Evolutionary conservation across 208 protist genomes (phyloP).

Genomic region (Acanthamoeba culbertsoni): DNA sequence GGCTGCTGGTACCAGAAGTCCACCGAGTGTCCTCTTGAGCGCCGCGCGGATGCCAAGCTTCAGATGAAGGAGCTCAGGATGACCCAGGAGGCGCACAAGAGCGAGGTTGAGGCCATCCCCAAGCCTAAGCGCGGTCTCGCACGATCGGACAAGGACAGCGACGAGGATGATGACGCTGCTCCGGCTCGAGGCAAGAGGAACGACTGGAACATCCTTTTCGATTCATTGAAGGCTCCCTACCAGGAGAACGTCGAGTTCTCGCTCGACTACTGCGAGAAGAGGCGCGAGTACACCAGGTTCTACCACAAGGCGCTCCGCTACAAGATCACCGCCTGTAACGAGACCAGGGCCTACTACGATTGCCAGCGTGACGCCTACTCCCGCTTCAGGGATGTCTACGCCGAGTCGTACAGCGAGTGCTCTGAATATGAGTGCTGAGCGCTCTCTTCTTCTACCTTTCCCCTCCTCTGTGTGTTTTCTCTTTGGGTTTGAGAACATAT

Average conservation of each 20-base stretch:
- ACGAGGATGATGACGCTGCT: background rate
- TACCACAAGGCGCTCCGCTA: slow-evolving; percentile 22
- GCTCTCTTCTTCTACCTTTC: background rate
- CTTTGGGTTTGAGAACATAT: too few relatives aligned
- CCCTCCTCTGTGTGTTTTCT: background rate
- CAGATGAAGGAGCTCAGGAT: background rate
- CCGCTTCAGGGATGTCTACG: background rate
- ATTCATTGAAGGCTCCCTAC: background rate
- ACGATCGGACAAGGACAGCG: background rate
- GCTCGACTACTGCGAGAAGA: slow-evolving; percentile 19
- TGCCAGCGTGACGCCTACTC: background rate
- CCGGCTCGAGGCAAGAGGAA: background rate
- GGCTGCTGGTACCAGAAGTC: background rate
- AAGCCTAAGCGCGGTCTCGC: slow-evolving; percentile 11
- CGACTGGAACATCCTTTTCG: background rate
- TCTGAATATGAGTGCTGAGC: background rate
- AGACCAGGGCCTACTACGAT: slow-evolving; percentile 27
- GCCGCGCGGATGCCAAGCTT: background rate
- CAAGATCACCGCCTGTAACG: slow-evolving; percentile 21
- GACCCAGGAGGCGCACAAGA: background rate
- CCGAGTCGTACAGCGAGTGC: background rate
- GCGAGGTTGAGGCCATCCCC: background rate
- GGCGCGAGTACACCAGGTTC: background rate
- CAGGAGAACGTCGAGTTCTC: background rate
- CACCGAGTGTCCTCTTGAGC: background rate